These are phyloP conservation scores for Diaporthe helianthi DNA, from an alignment of 2,329 filamentous ascomycete genomes.

Conservation along the genomic window DNA sequence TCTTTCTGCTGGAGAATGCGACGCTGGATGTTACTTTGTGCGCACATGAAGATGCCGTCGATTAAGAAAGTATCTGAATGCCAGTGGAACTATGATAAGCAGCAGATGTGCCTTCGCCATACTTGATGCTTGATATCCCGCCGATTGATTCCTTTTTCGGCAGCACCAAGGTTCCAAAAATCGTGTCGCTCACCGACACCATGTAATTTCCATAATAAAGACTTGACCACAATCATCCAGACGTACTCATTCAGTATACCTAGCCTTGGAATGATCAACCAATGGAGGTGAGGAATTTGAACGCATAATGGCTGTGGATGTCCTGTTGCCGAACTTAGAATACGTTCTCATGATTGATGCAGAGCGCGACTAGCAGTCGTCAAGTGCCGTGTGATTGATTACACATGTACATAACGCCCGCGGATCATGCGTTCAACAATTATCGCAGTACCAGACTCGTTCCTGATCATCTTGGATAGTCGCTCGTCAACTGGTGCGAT, in stretches of 20 bases:
- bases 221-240: constrained; percentile 25
- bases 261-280: neutral
- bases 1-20: neutral
- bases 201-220: neutral
- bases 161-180: neutral
- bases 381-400: neutral
- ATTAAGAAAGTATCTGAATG: neutral
- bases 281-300: neutral
- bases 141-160: neutral
- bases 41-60: neutral
- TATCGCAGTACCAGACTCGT: neutral
- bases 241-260: constrained; percentile 11
- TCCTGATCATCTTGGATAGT: neutral
- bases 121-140: constrained; percentile 20
- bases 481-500: no score
- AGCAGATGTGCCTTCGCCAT: neutral
- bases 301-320: neutral
- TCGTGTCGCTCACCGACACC: neutral
- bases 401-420: no score
- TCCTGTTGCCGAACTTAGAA: neutral
- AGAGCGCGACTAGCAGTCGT: neutral
- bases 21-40: neutral
- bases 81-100: neutral
- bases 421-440: no score
- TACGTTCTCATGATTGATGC: neutral